These are phyloP conservation scores for Bryopsis sp. DNA, from an alignment of 139 green algal species.

Conservation along the genomic window DNA sequence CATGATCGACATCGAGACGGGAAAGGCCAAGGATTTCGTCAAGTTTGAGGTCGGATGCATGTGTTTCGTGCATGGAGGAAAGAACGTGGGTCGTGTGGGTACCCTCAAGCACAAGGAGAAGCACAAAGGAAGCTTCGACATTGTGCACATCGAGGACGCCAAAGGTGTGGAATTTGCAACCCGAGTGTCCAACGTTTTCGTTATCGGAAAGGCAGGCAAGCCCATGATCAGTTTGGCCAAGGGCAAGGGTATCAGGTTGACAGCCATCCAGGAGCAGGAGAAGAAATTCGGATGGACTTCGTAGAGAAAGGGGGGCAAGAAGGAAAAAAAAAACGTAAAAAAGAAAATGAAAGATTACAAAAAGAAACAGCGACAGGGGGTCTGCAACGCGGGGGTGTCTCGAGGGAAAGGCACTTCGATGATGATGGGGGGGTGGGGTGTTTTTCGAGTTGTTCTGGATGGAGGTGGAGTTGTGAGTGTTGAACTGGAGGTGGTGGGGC, in stretches of 20 bases:
- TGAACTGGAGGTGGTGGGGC: no score
- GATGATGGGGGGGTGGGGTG: no score
- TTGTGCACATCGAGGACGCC: constrained; percentile 92
- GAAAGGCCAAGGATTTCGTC: constrained; percentile 79
- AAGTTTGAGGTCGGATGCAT: constrained; percentile 97
- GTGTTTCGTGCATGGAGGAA: constrained; percentile 82
- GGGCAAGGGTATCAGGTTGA: constrained; percentile 93
- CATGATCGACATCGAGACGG: constrained; percentile 92
- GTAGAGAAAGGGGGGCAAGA: no score
- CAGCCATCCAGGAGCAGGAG: constrained; percentile 95
- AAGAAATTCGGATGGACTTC: constrained; percentile 56
- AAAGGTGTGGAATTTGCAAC: constrained; percentile 92
- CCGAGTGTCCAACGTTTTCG: constrained; percentile 89
- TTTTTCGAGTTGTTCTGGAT: no score
- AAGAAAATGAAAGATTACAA: no score
- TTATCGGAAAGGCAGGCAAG: constrained; percentile 96
- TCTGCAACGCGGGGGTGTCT: no score
- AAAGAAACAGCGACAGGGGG: no score
- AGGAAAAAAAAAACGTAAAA: no score
- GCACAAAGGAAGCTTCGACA: constrained; percentile 92
- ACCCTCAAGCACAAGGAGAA: constrained; percentile 89
- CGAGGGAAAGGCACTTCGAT: no score
- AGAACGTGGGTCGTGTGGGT: constrained; percentile 89
- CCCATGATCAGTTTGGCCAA: constrained; percentile 93
- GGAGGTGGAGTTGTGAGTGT: no score